Percentiles rank a stretch among this genome's conserved stretches.
Evolutionary conservation across 192 early-diverging fungal genomes (phyloP).

Genomic region (Coemansia sp.): DNA sequence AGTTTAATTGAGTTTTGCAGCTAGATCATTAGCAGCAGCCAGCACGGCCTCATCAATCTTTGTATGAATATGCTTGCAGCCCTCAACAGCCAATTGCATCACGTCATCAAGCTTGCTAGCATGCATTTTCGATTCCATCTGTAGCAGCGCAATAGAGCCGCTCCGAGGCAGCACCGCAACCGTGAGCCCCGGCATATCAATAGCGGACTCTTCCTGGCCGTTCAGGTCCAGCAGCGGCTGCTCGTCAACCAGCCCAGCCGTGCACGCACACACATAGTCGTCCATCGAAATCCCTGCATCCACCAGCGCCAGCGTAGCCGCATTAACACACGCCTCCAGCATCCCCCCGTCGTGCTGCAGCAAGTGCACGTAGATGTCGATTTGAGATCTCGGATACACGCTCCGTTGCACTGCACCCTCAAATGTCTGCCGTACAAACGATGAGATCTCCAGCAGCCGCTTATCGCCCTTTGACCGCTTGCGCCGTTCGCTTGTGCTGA

Average conservation of each 20-base stretch:
- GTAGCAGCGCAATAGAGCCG: slow-evolving; percentile 78
- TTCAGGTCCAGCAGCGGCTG: slow-evolving; percentile 77
- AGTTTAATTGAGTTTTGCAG: slow-evolving; percentile 27
- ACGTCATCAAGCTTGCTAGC: slow-evolving; percentile 60
- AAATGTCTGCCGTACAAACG: slow-evolving; percentile 85
- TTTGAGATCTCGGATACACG: slow-evolving; percentile 84
- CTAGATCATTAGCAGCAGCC: slow-evolving; percentile 43
- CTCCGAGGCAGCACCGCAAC: slow-evolving; percentile 79
- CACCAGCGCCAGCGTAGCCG: slow-evolving; percentile 76
- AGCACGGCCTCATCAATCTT: slow-evolving; percentile 52
- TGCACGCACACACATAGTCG: slow-evolving; percentile 84
- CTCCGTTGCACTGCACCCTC: slow-evolving; percentile 78
- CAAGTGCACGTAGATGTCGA: slow-evolving; percentile 88
- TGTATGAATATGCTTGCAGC: slow-evolving; percentile 53
- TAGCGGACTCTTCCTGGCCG: slow-evolving; percentile 77
- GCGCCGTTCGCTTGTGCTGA: slow-evolving; percentile 85
- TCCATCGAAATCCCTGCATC: slow-evolving; percentile 80
- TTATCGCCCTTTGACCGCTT: slow-evolving; percentile 83
- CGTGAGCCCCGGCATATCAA: slow-evolving; percentile 83
- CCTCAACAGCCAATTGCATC: slow-evolving; percentile 46
- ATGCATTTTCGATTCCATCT: slow-evolving; percentile 88
- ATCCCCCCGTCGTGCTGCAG: slow-evolving; percentile 91
- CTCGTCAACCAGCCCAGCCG: slow-evolving; percentile 80
- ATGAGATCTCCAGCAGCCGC: slow-evolving; percentile 84
- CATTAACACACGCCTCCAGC: slow-evolving; percentile 77